Evolutionary conservation across 163 green algal species (phyloP).

Genomic region (Scenedesmus sp.): DNA sequence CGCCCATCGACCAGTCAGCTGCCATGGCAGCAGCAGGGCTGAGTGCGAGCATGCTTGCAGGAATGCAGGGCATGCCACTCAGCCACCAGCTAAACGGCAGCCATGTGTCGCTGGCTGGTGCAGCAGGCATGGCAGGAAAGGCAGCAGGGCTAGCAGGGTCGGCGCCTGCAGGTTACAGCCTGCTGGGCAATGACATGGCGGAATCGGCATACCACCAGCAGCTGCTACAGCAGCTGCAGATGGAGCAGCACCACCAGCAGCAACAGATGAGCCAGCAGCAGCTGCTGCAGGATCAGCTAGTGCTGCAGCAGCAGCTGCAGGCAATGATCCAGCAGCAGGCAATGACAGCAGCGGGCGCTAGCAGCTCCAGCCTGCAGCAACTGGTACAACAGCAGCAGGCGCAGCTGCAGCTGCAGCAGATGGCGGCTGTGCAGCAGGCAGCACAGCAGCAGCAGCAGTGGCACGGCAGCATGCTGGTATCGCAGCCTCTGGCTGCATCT

Average conservation of each 20-base stretch:
- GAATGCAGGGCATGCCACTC: not conserved
- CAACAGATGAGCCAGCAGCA: not conserved
- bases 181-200: not conserved
- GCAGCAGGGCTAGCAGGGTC: constrained; percentile 14
- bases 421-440: not conserved
- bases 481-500: not conserved
- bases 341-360: not conserved
- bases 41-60: constrained; percentile 17
- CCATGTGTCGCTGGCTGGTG: not conserved
- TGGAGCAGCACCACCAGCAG: constrained; percentile 31
- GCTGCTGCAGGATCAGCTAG: constrained; percentile 6
- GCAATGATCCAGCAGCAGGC: constrained; percentile 3
- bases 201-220: constrained; percentile 30
- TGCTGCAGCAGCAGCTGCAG: constrained; percentile 51
- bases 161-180: constrained; percentile 17
- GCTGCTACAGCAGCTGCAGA: constrained; percentile 40
- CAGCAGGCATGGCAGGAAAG: constrained; percentile 1
- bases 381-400: constrained; percentile 24
- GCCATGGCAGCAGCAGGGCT: constrained; percentile 17
- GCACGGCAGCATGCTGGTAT: constrained; percentile 6
- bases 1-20: not conserved
- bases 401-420: constrained; percentile 28
- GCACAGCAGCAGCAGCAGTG: constrained; percentile 21
- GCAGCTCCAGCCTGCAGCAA: not conserved
- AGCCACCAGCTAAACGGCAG: constrained; percentile 8